A percentile compares a stretch with the other conserved stretches of the same genome.
phyloP scores from a whole-genome alignment of 2,329 filamentous ascomycete genomes.

The Parastagonospora avenae region DNA sequence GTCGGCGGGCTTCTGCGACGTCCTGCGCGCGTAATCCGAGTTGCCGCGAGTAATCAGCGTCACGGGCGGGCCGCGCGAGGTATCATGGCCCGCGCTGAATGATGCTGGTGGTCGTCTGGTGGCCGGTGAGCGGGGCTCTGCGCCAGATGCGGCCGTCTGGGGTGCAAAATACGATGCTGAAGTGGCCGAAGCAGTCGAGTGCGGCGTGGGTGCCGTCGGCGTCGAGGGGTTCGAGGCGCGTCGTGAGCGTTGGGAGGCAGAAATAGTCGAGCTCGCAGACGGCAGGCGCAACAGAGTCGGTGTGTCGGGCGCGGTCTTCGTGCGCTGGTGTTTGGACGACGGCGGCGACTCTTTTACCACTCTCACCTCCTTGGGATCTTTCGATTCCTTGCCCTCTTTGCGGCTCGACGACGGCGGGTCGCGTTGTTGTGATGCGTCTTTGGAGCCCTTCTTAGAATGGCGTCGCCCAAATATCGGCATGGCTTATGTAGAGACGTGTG shows the following conservation, averaged over 20 bases:
- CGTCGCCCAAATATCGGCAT: conserved; percentile 13
- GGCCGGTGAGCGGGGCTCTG: conserved; percentile 37
- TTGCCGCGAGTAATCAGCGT: conserved; percentile 55
- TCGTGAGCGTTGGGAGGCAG: conserved; percentile 29
- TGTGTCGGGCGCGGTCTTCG: conserved; percentile 27
- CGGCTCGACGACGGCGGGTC: too few relatives aligned
- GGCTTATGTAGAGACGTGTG: conserved; percentile 16
- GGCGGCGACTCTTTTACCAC: too few relatives aligned
- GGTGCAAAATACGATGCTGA: conserved; percentile 40
- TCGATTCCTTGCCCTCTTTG: neutral
- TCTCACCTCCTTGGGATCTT: neutral
- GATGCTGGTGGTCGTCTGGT: conserved; percentile 53
- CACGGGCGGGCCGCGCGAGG: conserved; percentile 56
- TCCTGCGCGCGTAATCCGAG: conserved; percentile 39
- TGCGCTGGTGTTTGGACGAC: conserved; percentile 32
- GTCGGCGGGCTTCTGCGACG: conserved; percentile 34
- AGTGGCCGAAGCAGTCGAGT: conserved; percentile 19
- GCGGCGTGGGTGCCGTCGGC: conserved; percentile 26
- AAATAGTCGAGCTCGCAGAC: conserved; percentile 26
- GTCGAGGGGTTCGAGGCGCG: conserved; percentile 35
- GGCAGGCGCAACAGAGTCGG: conserved; percentile 41
- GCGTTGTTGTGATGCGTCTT: conserved; percentile 14
- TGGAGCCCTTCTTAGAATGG: conserved; percentile 21
- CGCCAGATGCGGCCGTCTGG: conserved; percentile 32
- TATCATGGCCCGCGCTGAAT: conserved; percentile 57